Evolutionary conservation across 371 early-diverging fungal genomes (phyloP), one percentile per base, ranked within the genome.

Genomic region (Circinella umbellata): DNA sequence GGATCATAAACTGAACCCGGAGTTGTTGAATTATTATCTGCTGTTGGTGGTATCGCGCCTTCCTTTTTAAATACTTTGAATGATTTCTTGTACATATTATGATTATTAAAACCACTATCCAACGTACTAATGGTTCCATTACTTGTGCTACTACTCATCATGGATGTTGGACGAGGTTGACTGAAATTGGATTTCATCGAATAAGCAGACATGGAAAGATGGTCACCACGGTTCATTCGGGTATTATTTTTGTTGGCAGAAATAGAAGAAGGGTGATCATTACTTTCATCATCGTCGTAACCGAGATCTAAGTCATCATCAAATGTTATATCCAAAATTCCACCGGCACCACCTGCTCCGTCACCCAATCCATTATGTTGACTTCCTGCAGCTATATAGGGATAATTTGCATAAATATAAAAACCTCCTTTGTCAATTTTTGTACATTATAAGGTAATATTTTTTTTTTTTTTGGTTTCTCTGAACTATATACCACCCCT

Each of bases 21-120:
- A 4, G 14, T 49, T 15, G 49, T 42, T 9, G 42, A 11, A 1
- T 42, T 6, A 42, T 3, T 11, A 11, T 27, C 27, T 27, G 27
- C 27, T 27, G 27, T 15, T 47, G 51, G 51, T 51, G 51, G 8
- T 15, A 42, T 47, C 9, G 15, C 20, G 46, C 75, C 68, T 48
- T 81, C 78, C 47, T 77, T 78, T 69, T 80, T 81, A 62, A 84
- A 84, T 34, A 84, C 55, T 53, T 84, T 81, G 60, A 67, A 80
- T 1, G 81, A 72, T 47, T 80, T 81, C 73, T 80, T 84, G 68
- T 75, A 73, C 49, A 68, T 71, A 15, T 80, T 81, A 72, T 80
- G 81, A 66, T 75, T 73, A 48, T 70, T 70, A 27, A 42, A 14
- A 9, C 27, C 48, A 47, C 69, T 61, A 46, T 61, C 66, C 3